phyloP scores from a whole-genome alignment of 176 grass and related monocot genomes.

The Oryza australiensis region DNA sequence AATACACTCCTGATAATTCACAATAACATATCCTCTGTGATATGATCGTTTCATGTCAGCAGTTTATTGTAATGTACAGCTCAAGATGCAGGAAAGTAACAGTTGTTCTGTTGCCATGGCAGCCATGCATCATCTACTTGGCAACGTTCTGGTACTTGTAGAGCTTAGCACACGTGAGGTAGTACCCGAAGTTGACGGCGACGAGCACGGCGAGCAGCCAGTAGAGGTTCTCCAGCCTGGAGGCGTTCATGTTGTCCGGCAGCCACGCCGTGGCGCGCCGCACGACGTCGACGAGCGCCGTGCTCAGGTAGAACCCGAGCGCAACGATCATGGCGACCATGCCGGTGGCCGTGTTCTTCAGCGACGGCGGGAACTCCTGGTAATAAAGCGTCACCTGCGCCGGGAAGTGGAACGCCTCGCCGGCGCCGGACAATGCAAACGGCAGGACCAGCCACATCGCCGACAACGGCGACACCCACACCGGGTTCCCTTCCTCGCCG shows the following conservation, averaged over 20 bases:
- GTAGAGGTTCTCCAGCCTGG: conserved; percentile 64
- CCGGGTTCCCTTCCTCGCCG: conserved; percentile 27
- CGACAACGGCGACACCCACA: conserved; percentile 66
- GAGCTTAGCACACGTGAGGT: conserved; percentile 55
- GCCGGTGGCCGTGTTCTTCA: conserved; percentile 70
- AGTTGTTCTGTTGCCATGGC: too few species aligned
- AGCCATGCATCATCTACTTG: conserved; percentile 19
- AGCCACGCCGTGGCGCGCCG: conserved; percentile 59
- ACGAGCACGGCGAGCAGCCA: conserved; percentile 56
- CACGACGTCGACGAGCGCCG: conserved; percentile 49
- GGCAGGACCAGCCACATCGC: conserved; percentile 74
- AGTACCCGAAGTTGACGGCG: conserved; percentile 69
- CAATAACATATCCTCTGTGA: background rate
- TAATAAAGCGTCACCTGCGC: conserved; percentile 69
- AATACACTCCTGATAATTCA: background rate
- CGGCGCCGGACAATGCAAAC: conserved; percentile 45
- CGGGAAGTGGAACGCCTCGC: conserved; percentile 65
- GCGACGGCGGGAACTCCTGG: conserved; percentile 67
- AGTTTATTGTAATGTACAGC: background rate
- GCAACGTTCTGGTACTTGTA: conserved; percentile 58
- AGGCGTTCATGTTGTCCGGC: conserved; percentile 75
- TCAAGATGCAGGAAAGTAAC: background rate
- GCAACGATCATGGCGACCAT: conserved; percentile 58
- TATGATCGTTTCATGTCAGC: background rate
- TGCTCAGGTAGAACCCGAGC: conserved; percentile 79